Evolutionary conservation across 176 grass and related monocot species (phyloP).

Genomic region (Themeda triandra): DNA sequence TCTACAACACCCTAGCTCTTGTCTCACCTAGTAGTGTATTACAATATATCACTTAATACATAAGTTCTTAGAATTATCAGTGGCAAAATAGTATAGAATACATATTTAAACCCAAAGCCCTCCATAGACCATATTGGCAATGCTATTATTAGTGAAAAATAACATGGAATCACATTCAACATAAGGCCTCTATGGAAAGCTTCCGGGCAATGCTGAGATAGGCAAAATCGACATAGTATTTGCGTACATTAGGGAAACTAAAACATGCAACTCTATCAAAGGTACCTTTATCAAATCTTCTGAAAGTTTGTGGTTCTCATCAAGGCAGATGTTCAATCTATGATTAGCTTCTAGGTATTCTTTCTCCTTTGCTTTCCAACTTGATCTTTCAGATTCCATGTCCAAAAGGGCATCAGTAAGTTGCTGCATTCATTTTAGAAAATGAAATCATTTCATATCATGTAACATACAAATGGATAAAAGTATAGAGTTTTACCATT

Average conservation of each 20-base stretch:
- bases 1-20: slow-evolving; percentile 50
- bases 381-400: slow-evolving; percentile 80
- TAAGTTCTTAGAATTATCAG: not conserved
- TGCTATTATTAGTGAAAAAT: not conserved
- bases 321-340: slow-evolving; percentile 42
- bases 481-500: slow-evolving; percentile 51
- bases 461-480: not conserved
- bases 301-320: slow-evolving; percentile 61
- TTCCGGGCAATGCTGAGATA: not conserved
- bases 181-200: not conserved
- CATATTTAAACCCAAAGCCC: not conserved
- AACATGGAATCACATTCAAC: slow-evolving; percentile 27
- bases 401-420: slow-evolving; percentile 82
- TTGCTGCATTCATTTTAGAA: slow-evolving; percentile 62
- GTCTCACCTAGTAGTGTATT: slow-evolving; percentile 38
- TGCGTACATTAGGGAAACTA: not conserved
- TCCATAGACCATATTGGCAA: not conserved
- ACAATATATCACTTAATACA: not conserved
- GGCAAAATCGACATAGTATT: not conserved
- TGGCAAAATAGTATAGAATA: slow-evolving; percentile 9
- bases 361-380: slow-evolving; percentile 60
- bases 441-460: slow-evolving; percentile 1
- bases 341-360: slow-evolving; percentile 47
- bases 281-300: slow-evolving; percentile 72
- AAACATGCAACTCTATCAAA: slow-evolving; percentile 10